phyloP scores from a whole-genome alignment of 1,284 basidiomycete species.

The Cystobasidium sp. region DNA sequence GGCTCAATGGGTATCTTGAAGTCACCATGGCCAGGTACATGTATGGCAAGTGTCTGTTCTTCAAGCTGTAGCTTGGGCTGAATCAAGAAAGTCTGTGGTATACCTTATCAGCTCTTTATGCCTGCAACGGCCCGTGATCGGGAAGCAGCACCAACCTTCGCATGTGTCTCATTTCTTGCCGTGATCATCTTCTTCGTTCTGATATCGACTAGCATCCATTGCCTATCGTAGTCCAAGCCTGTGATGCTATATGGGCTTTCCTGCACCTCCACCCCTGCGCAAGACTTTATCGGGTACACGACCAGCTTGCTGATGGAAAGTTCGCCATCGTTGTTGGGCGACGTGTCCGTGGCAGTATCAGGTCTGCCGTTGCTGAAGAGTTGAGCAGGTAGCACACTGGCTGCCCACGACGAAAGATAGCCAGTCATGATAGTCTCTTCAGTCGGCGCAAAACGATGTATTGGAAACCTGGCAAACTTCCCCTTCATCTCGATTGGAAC shows the following conservation, averaged over 20 bases:
- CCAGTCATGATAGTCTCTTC: constrained; percentile 1
- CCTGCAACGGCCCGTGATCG: background rate
- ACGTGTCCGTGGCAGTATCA: no score
- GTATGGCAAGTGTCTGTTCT: constrained; percentile 1
- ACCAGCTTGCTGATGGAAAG: constrained; percentile 35
- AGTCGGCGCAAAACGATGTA: background rate
- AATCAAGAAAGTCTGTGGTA: constrained; percentile 27
- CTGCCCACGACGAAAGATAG: constrained; percentile 29
- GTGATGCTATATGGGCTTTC: constrained; percentile 22
- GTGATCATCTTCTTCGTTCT: constrained; percentile 40
- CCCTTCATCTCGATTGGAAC: no score
- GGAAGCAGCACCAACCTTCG: constrained; percentile 15
- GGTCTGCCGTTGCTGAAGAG: background rate
- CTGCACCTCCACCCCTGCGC: constrained; percentile 22
- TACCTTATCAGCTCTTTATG: background rate
- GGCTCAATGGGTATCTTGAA: constrained; percentile 18
- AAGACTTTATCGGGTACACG: constrained; percentile 43
- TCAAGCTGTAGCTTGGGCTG: constrained; percentile 19
- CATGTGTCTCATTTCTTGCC: constrained; percentile 16
- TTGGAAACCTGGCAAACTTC: background rate
- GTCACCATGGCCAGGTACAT: constrained; percentile 32
- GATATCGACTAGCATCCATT: constrained; percentile 42
- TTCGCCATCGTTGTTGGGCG: background rate
- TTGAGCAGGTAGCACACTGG: constrained; percentile 10
- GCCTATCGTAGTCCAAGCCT: constrained; percentile 36